phyloP scores from a whole-genome alignment of 495 filamentous ascomycete genomes.

The Hapsidospora chrysogenum region DNA sequence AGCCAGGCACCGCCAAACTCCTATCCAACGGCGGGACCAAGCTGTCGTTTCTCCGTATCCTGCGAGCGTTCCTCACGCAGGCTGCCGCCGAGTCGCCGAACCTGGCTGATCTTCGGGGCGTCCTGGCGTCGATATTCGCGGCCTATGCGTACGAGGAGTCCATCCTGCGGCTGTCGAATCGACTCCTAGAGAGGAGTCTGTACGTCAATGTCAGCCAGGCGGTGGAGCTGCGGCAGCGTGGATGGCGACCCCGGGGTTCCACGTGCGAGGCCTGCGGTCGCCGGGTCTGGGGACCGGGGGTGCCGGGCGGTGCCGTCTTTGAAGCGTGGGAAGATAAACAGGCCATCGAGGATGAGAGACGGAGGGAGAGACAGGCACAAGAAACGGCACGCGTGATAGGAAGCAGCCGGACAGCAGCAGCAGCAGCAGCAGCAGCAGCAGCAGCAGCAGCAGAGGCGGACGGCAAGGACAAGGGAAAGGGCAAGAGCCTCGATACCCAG shows the following conservation, averaged over 20 bases:
- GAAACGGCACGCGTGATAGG: slow-evolving; percentile 7
- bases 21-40: slow-evolving; percentile 24
- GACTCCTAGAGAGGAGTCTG: slow-evolving; percentile 74
- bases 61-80: slow-evolving; percentile 76
- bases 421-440: slow-evolving; percentile 7
- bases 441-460: slow-evolving; percentile 19
- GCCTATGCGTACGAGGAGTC: slow-evolving; percentile 89
- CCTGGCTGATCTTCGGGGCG: slow-evolving; percentile 68
- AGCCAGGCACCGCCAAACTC: background rate
- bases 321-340: slow-evolving; percentile 61
- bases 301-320: slow-evolving; percentile 52
- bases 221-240: slow-evolving; percentile 57
- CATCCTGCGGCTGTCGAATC: slow-evolving; percentile 68
- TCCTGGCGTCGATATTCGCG: slow-evolving; percentile 77
- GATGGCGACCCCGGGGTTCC: slow-evolving; percentile 76
- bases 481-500: slow-evolving; percentile 12
- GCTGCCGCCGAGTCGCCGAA: slow-evolving; percentile 70
- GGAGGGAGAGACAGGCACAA: slow-evolving; percentile 15
- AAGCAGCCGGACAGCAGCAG: slow-evolving; percentile 15
- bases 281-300: slow-evolving; percentile 80
- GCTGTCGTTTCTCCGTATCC: slow-evolving; percentile 72
- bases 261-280: slow-evolving; percentile 75
- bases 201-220: slow-evolving; percentile 72
- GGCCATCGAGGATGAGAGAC: slow-evolving; percentile 22
- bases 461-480: slow-evolving; percentile 17